phyloP scores from a whole-genome alignment of 352 stramenopile species.

The Phytophthora tentaculata region DNA sequence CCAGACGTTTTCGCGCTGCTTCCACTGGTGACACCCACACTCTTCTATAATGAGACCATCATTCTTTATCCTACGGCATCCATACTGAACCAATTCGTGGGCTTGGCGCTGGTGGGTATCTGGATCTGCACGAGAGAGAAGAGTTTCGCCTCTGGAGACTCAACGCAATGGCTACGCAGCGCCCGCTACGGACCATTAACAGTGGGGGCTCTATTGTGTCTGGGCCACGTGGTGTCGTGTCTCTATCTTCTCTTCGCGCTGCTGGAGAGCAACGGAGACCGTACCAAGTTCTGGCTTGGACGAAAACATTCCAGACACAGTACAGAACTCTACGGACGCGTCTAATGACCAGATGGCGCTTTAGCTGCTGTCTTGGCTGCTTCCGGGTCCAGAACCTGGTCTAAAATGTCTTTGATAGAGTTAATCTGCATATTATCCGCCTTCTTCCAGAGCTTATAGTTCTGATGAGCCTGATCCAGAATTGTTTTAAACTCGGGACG shows the following conservation, averaged over 20 bases:
- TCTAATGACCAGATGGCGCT: slow-evolving; percentile 18
- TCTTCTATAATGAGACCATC: slow-evolving; percentile 23
- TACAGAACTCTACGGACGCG: slow-evolving; percentile 25
- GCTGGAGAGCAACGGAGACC: slow-evolving; percentile 72
- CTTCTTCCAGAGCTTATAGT: slow-evolving; percentile 87
- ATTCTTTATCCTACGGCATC: slow-evolving; percentile 37
- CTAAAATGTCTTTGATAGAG: slow-evolving; percentile 84
- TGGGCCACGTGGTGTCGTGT: slow-evolving; percentile 70
- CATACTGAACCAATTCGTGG: slow-evolving; percentile 56
- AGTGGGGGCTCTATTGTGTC: slow-evolving; percentile 39
- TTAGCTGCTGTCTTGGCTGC: slow-evolving; percentile 21
- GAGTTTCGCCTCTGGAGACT: slow-evolving; percentile 17
- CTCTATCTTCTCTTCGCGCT: slow-evolving; percentile 76
- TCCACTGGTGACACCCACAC: slow-evolving; percentile 20
- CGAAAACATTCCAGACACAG: slow-evolving; percentile 21
- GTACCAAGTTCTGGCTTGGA: slow-evolving; percentile 75
- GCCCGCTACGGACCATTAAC: slow-evolving; percentile 32
- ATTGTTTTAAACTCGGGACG: slow-evolving; percentile 80
- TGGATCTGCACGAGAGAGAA: slow-evolving; percentile 70
- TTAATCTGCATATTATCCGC: slow-evolving; percentile 84
- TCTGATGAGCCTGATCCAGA: slow-evolving; percentile 80
- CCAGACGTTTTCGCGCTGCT: slow-evolving; percentile 50
- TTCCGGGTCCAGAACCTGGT: slow-evolving; percentile 73
- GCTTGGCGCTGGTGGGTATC: slow-evolving; percentile 43
- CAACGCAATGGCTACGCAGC: slow-evolving; percentile 17